Conservation (phyloP, 176 grass and related monocot species). For the Avena insularis region DNA sequence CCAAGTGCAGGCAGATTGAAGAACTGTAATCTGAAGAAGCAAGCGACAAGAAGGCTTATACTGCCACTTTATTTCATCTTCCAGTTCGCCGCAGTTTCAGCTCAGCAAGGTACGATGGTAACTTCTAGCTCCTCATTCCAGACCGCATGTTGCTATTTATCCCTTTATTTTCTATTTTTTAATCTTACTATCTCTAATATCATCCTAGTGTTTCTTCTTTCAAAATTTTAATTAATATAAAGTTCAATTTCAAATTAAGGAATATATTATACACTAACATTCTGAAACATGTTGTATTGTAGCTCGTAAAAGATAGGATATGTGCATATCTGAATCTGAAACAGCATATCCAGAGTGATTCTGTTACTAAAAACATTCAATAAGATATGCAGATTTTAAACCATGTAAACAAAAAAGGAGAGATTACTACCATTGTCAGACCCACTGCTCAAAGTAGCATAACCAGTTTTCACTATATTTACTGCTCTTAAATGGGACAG, state of each 20-base stretch:
- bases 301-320: not conserved
- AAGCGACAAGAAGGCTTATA: slow-evolving; percentile 30
- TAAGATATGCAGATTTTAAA: slow-evolving; percentile 27
- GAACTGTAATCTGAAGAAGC: slow-evolving; percentile 38
- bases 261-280: slow-evolving; percentile 15
- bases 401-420: not conserved
- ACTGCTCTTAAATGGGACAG: slow-evolving; percentile 5
- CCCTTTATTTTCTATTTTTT: not conserved
- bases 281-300: not conserved
- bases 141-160: slow-evolving; percentile 3
- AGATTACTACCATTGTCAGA: not conserved
- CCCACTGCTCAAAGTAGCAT: slow-evolving; percentile 17
- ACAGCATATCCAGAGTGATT: slow-evolving; percentile 7
- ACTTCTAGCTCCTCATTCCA: slow-evolving; percentile 14
- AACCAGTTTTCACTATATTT: not conserved
- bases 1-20: slow-evolving; percentile 37
- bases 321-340: slow-evolving; percentile 30
- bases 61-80: slow-evolving; percentile 38
- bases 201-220: not conserved
- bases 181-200: slow-evolving; percentile 18
- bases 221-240: slow-evolving; percentile 12
- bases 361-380: slow-evolving; percentile 29
- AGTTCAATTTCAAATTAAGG: not conserved
- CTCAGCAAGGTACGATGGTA: slow-evolving; percentile 37
- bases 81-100: not conserved